These are phyloP conservation scores for Eutypa lata DNA, from an alignment of 2,329 filamentous ascomycete species.

Conservation along the genomic window DNA sequence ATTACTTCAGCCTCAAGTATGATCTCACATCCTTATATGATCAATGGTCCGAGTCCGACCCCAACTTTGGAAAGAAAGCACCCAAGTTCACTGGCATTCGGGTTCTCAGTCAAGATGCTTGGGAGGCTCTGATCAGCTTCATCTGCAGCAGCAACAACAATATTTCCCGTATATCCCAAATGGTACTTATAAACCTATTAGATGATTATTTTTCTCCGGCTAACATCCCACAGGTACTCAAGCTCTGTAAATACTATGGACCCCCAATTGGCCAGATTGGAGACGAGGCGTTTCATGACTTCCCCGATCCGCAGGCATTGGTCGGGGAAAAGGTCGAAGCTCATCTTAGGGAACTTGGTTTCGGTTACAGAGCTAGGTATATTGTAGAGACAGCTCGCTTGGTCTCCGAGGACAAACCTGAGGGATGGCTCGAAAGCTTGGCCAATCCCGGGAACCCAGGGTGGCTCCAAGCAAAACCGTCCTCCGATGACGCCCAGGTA, in stretches of 20 bases:
- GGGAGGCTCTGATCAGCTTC: slow-evolving; percentile 91
- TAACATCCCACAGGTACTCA: slow-evolving; percentile 60
- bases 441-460: slow-evolving; percentile 72
- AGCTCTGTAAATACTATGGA: slow-evolving; percentile 84
- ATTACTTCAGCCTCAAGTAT: slow-evolving; percentile 85
- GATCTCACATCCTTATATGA: slow-evolving; percentile 74
- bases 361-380: slow-evolving; percentile 93
- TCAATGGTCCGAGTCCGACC: slow-evolving; percentile 81
- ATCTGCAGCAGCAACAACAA: slow-evolving; percentile 99
- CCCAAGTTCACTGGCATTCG: slow-evolving; percentile 86
- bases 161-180: slow-evolving; percentile 89
- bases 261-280: slow-evolving; percentile 69
- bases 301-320: slow-evolving; percentile 74
- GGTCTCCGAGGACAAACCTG: slow-evolving; percentile 63
- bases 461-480: slow-evolving; percentile 44
- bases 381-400: slow-evolving; percentile 81
- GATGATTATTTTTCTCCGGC: background rate
- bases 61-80: slow-evolving; percentile 86
- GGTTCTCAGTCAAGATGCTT: slow-evolving; percentile 90
- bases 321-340: slow-evolving; percentile 71
- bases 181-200: slow-evolving; percentile 54
- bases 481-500: slow-evolving; percentile 42
- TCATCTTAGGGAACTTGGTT: slow-evolving; percentile 78
- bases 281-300: slow-evolving; percentile 77
- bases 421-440: slow-evolving; percentile 73